phyloP scores from a whole-genome alignment of 1,284 basidiomycete genomes.

The Apiotrichum gracile region DNA sequence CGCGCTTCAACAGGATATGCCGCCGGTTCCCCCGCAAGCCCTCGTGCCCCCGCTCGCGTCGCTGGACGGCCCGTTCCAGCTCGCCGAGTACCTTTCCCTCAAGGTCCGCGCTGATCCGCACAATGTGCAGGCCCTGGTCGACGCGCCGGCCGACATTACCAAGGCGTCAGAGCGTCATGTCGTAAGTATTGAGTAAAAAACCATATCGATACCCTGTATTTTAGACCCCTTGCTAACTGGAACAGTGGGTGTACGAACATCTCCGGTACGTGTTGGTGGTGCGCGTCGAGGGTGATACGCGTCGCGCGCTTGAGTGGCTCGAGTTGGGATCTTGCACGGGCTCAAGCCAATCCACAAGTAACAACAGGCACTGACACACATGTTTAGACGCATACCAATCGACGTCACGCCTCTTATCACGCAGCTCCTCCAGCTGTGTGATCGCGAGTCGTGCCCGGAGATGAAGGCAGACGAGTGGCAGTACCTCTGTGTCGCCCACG shows the following conservation, averaged over 20 bases:
- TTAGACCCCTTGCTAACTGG: conserved; percentile 50
- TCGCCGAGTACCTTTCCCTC: conserved; percentile 89
- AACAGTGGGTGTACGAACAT: conserved; percentile 91
- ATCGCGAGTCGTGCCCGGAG: conserved; percentile 74
- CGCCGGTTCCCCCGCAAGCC: conserved; percentile 21
- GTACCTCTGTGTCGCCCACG: conserved; percentile 89
- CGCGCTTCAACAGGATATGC: conserved; percentile 24
- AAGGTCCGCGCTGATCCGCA: conserved; percentile 80
- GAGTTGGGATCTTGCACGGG: too few relatives aligned
- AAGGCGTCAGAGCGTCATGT: conserved; percentile 49
- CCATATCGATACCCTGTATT: not conserved
- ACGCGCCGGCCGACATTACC: conserved; percentile 54
- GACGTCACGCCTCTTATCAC: conserved; percentile 87
- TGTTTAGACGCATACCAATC: conserved; percentile 73
- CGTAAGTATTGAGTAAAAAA: conserved; percentile 44
- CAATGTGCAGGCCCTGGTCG: conserved; percentile 74
- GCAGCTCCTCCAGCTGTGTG: conserved; percentile 77
- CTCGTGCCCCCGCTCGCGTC: conserved; percentile 31
- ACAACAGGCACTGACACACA: not conserved
- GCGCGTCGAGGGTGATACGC: too few relatives aligned
- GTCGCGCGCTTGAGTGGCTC: too few relatives aligned
- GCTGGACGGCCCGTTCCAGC: conserved; percentile 83
- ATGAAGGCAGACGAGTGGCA: conserved; percentile 98
- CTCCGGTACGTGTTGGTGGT: conserved; percentile 61
- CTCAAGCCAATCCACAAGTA: too few relatives aligned